Conservation (phyloP, 2,329 filamentous ascomycete genomes). For the Zymoseptoria ardabiliae region DNA sequence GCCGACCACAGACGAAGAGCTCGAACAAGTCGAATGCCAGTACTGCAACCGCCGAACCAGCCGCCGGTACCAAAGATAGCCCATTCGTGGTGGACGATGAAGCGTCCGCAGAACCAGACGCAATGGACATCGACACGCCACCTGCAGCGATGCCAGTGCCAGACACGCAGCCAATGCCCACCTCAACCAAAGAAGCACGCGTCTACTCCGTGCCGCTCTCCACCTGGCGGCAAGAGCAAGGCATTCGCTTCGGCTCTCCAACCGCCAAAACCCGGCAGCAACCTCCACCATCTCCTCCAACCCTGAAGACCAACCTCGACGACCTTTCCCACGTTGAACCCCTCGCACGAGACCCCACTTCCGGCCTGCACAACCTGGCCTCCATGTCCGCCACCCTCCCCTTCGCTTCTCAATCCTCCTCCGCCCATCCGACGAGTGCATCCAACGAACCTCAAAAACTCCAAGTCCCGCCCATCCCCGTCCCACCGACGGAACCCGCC, state of each 20-base stretch:
- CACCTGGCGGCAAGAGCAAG: conserved; percentile 24
- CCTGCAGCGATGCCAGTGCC: conserved; percentile 16
- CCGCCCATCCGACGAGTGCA: conserved; percentile 34
- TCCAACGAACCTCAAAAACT: conserved; percentile 34
- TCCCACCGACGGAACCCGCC: conserved; percentile 31
- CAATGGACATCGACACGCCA: conserved; percentile 43
- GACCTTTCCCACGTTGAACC: conserved; percentile 41
- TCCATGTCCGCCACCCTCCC: conserved; percentile 50
- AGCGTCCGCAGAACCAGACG: conserved; percentile 20
- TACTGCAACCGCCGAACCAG: conserved; percentile 7
- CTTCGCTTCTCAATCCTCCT: conserved; percentile 49
- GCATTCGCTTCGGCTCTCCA: conserved; percentile 4
- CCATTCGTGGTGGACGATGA: conserved; percentile 6
- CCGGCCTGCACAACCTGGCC: conserved; percentile 45
- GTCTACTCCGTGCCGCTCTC: conserved; percentile 28
- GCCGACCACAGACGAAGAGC: conserved; percentile 13
- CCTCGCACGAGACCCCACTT: conserved; percentile 40
- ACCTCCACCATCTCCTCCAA: conserved; percentile 6
- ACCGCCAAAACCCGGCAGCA: conserved; percentile 14
- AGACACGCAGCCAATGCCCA: conserved; percentile 3
- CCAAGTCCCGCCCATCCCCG: conserved; percentile 45
- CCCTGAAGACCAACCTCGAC: conserved; percentile 31
- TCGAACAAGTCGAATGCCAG: conserved; percentile 4
- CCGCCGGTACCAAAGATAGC: neutral
- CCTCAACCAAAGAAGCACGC: conserved; percentile 23